Evolutionary conservation across 2,329 filamentous ascomycete species (phyloP), one percentile per base, ranked within the genome.

Genomic region (Colletotrichum australisinense): DNA sequence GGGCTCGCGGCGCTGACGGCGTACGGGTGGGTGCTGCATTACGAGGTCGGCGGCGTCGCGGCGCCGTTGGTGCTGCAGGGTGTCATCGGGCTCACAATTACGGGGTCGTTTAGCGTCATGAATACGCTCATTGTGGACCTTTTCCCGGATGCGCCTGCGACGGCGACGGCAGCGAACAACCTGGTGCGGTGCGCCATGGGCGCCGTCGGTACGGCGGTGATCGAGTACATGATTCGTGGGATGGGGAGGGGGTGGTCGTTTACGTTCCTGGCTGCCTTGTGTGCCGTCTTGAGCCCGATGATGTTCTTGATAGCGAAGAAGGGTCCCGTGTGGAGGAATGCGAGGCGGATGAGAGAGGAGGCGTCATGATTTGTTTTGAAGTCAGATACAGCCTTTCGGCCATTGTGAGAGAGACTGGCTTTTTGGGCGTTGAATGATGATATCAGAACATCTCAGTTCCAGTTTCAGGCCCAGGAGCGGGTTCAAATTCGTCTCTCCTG

Each of bases 171-270:
- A 0, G 89, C 91, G 0, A 91, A 91, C 75, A 93, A 93, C 74
- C 81, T 93, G 4, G 86, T 89, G 5, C 83, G 91, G n/a, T 93
- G 91, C 78, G 80, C 90, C 22, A 81, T 90, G 55, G 91, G 90
- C 28, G 92, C 91, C 0, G 87, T 83, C 1, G 88, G 87, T 3
- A 91, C 90, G 26, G 89, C 89, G 0, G 84, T 91, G 9, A 89
- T 93, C 52, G 86, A 91, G 64, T 82, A 86, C 64, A 89, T 93
- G 85, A 86, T 93, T 32, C 75, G 81, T 7, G 82, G 80, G 0
- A 87, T 92, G 82, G 91, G 91, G 4, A 79, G 86, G 32, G 91
- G 90, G 0, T 92, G 90, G 90, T 88, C 86, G n/a, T 92, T 88
- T 72, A 91, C 89, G 0, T 87, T 92, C 59, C 84, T 91, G 68